Base-by-base conservation (phyloP, 306 rosid species). In the Aeschynomene evenia region DNA sequence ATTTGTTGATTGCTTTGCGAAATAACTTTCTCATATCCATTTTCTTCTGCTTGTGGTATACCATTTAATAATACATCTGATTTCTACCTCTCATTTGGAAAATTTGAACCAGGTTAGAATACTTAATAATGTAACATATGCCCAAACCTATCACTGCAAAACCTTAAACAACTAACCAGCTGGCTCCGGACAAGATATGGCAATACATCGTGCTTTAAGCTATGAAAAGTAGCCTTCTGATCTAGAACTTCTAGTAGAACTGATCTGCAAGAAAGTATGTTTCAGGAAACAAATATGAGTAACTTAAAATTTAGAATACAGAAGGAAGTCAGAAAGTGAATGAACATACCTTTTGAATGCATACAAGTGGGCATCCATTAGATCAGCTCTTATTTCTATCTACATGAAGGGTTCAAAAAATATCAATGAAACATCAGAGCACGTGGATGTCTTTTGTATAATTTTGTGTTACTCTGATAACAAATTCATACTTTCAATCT, bases 171-270 rank as follows among this genome's bases (percentile, higher is more conserved):
- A 91, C 99, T 87, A 72, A 91, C 97, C 96, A 95, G 81, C 79
- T 95, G 99, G 72, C 88, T 81, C 68, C 93, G 90, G 80, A 95
- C 97, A 75, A 95, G 97, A 80, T 91, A 91, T 66, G 99, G 99
- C 80, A 95, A 71, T 9, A 95, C 95, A 53, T 95, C 99, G 73
- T 66, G 88, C 85, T 79, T 91, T 78, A 95, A 75, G 82, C 99
- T 95, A 42, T 84, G 87, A 84, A 89, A 91, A 26, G 76, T 77
- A 64, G 72, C 81, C 70, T 85, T 91, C 64, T 84, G 91, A 62
- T 83, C 88, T 56, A 95, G 78, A 79, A 89, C 96, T 81, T 91
- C 95, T 70, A 63, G 95, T 71, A 95, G 80, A 78, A 81, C 95
- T 78, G 97, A 89, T 80, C 99, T 95, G 87, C 68, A 58, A 74